Evolutionary conservation across 768 basidiomycete species (phyloP), one percentile per base, ranked within the genome.

Genomic region (Calocera cornea): DNA sequence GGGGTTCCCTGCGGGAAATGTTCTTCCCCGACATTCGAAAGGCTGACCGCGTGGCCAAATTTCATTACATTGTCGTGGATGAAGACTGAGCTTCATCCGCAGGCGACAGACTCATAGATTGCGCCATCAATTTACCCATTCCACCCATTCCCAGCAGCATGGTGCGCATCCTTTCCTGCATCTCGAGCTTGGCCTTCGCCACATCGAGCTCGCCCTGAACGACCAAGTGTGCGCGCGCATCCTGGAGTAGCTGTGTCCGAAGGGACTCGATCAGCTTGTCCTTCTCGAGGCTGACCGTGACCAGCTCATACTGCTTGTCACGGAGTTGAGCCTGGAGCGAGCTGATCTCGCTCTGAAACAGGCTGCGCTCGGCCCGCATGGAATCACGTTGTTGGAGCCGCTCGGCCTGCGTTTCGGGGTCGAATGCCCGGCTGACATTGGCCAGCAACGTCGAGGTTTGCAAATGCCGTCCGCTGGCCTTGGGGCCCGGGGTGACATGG

Each of bases 1-100:
- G 80, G 81, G 64, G 41, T 11, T 60, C 72, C 1, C 78, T 81
- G 33, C 76, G 77, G 50, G 71, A 73, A 27, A 80, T 82, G 73
- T 29, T 80, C 16, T 82, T 81, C 73, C 60, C 68, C 0, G 76
- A 80, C 16, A 75, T 77, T 64, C 41, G 72, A 10, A 69, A 71
- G 10, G 71, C 71, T 29, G 79, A 81, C 68, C 66, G 74, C 1
- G 80, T 81, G 7, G 41, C 75, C n/a, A 40, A 74, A 7, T 81
- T 78, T 71, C 75, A 80, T 65, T 47, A 47, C 24, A 47, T 47
- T 8, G 44, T 8, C 3, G 44, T 19, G 3, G 16, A 24, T 19
- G 24, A 24, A 19, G 44, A 47, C 8, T 47, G 24, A 47, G 24
- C 44, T 8, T 19, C 44, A 5, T 47, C 44, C 7, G 5, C 19